These are phyloP conservation scores for Thelonectria blattea DNA, from an alignment of 2,329 filamentous ascomycete species.

Conservation along the genomic window DNA sequence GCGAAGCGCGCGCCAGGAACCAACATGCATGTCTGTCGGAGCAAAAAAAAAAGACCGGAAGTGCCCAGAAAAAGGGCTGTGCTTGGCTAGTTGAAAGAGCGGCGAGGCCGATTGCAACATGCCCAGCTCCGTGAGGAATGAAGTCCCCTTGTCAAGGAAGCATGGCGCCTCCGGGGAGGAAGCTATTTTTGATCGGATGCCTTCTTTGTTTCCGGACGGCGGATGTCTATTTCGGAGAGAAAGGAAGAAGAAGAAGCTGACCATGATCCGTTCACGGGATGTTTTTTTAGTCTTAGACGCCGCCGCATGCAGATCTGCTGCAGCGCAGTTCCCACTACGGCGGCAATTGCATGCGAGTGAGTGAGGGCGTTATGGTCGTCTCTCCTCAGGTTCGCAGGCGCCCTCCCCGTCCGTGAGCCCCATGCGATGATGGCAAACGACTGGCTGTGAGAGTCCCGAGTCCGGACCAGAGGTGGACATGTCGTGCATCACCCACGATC, in stretches of 20 bases:
- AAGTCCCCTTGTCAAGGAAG: neutral
- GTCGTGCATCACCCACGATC: neutral
- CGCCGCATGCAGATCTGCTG: too few species aligned
- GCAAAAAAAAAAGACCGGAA: too few species aligned
- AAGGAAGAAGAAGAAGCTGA: neutral
- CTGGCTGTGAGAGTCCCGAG: neutral
- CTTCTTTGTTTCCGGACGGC: too few species aligned
- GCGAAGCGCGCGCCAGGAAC: conserved; percentile 13
- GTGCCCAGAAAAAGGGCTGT: neutral
- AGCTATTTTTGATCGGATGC: neutral
- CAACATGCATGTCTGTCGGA: neutral
- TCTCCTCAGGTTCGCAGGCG: neutral
- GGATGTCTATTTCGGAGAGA: neutral
- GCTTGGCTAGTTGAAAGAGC: neutral
- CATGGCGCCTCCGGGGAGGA: neutral
- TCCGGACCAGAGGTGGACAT: neutral
- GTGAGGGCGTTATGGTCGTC: neutral
- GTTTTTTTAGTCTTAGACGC: neutral
- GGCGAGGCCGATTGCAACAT: neutral
- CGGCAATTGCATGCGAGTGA: neutral
- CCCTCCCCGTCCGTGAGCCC: neutral
- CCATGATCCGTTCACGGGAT: neutral
- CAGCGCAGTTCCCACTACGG: neutral
- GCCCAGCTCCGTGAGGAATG: too few species aligned
- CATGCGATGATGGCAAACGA: neutral